Conservation (phyloP, 108 stramenopile species). For the Nitzschia putrida region DNA sequence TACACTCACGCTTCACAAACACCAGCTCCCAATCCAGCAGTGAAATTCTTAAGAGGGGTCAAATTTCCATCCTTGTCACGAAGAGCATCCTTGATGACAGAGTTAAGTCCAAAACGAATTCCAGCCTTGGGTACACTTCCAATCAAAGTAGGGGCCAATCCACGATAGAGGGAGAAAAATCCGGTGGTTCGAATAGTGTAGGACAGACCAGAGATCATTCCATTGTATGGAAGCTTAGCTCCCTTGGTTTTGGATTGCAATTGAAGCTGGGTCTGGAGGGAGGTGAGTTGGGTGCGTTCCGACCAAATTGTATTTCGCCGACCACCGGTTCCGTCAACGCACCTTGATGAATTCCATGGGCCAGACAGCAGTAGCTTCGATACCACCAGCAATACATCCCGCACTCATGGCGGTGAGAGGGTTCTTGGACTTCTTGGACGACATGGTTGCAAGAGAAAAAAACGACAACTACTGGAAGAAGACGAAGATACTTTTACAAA, state of each 20-base stretch:
- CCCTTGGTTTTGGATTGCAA: conserved; percentile 66
- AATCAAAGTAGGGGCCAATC: conserved; percentile 88
- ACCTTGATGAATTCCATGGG: conserved; percentile 95
- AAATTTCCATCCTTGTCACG: conserved; percentile 84
- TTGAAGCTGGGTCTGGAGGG: conserved; percentile 62
- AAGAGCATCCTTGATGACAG: conserved; percentile 77
- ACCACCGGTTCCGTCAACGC: neutral
- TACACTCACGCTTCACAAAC: conserved; percentile 73
- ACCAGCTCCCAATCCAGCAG: conserved; percentile 94
- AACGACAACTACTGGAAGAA: too few species aligned
- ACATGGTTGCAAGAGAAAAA: neutral
- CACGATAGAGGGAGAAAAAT: conserved; percentile 87
- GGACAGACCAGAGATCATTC: conserved; percentile 80
- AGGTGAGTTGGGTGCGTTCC: neutral
- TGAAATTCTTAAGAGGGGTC: conserved; percentile 84
- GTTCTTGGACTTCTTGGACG: conserved; percentile 64
- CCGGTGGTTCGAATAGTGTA: conserved; percentile 89
- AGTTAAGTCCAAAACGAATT: conserved; percentile 95
- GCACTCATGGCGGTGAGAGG: conserved; percentile 79
- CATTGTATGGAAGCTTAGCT: conserved; percentile 71
- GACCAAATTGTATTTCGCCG: neutral
- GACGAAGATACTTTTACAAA: too few species aligned
- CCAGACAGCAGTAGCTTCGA: conserved; percentile 89
- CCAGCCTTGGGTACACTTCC: conserved; percentile 94
- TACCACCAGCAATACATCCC: conserved; percentile 80